Percentiles rank a stretch among this genome's conserved stretches.
Evolutionary conservation across 306 rosid species (phyloP).

Genomic region (Ormosia emarginata): DNA sequence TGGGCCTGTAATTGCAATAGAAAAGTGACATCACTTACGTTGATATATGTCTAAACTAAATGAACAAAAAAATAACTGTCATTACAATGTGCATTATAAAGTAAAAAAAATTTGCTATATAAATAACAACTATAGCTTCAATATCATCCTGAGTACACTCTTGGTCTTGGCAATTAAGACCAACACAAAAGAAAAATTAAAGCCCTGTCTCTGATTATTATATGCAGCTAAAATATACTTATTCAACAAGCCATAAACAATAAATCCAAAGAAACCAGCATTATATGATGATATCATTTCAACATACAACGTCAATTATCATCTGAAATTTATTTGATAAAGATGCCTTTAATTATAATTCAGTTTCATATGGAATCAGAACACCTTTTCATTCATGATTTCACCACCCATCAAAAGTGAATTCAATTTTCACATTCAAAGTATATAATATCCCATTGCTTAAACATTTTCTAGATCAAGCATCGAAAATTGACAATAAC

Average conservation of each 20-base stretch:
- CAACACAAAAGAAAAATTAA: not conserved
- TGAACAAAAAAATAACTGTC: not conserved
- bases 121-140: not conserved
- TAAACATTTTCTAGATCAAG: not conserved
- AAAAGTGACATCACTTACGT: not conserved
- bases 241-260: not conserved
- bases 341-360: not conserved
- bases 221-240: not conserved
- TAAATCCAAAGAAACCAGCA: not conserved
- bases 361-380: constrained; percentile 6
- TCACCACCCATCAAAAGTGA: not conserved
- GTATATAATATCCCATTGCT: not conserved
- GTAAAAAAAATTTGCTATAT: not conserved
- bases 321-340: not conserved
- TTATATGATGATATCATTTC: not conserved
- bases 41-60: not conserved
- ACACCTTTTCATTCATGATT: not conserved
- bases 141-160: not conserved
- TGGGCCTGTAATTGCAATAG: constrained; percentile 58
- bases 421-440: not conserved
- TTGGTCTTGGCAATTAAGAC: not conserved
- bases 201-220: not conserved
- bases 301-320: not conserved
- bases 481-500: not conserved
- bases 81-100: not conserved